These are phyloP conservation scores for Lobosporangium transversale DNA, from an alignment of 192 early-diverging fungal species.

Conservation along the genomic window DNA sequence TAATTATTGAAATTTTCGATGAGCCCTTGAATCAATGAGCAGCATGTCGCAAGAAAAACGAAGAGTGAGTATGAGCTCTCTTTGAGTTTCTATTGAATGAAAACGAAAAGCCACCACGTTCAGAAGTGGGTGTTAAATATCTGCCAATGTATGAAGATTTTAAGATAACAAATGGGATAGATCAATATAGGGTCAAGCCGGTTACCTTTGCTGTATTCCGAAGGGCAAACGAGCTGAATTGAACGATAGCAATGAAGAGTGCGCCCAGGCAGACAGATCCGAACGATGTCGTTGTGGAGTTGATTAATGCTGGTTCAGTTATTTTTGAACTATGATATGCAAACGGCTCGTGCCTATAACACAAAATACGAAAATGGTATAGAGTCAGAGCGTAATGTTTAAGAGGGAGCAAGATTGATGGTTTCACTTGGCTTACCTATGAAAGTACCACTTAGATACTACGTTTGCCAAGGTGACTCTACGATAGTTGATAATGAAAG, in stretches of 20 bases:
- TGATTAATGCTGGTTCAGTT: conserved; percentile 55
- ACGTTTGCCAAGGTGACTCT: conserved; percentile 73
- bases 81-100: conserved; percentile 29
- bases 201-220: conserved; percentile 61
- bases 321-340: conserved; percentile 50
- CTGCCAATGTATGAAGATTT: too few relatives aligned
- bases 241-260: conserved; percentile 68
- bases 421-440: conserved; percentile 53
- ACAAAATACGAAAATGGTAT: conserved; percentile 9
- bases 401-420: too few relatives aligned
- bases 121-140: background rate
- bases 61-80: conserved; percentile 53
- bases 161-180: too few relatives aligned
- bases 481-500: background rate
- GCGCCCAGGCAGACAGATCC: conserved; percentile 73
- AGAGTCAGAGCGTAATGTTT: conserved; percentile 7
- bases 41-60: conserved; percentile 44
- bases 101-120: background rate
- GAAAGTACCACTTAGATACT: conserved; percentile 86
- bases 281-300: conserved; percentile 67
- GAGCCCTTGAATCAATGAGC: conserved; percentile 54
- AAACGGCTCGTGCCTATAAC: conserved; percentile 46
- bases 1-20: conserved; percentile 70
- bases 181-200: too few relatives aligned
- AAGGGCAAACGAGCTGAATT: conserved; percentile 59